Base-by-base conservation (phyloP, 768 basidiomycete species). In the Auricularia sp. region DNA sequence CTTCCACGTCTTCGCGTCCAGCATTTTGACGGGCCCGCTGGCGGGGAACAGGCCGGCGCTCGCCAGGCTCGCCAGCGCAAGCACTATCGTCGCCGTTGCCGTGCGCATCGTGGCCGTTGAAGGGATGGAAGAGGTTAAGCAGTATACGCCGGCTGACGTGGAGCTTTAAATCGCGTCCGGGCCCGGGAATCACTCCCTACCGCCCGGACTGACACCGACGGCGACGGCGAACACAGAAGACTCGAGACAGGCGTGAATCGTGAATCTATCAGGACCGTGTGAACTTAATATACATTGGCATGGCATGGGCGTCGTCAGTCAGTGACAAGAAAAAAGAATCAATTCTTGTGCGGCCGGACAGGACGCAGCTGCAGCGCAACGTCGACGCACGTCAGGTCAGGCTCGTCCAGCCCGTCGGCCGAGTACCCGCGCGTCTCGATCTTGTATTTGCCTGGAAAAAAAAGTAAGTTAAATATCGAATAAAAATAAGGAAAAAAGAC, bases 371-470 rank as follows among this genome's bases (percentile, higher is more conserved):
- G 56, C 56, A 94, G 85, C 64, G 79, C 79, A 56, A 99, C 78
- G 67, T 92, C 76, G 63, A 96, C 75, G 77, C 96, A 98, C 61
- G 92, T 67, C 80, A 96, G 75, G 62, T 87, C 83, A 0, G 87
- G 85, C 0, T 94, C 91, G 0, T 86, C 82, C 29, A 14, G 11
- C 7, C 23, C 56, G 14, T 59, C 56, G 3, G 65, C 81, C 0
- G 89, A 92, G 72, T 81, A 91, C 1, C 85, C 93, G 1, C 76
- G 71, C 16, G 95, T 84, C 34, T 79, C 70, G 58, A 98, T 84
- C 4, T 64, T 73, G 76, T 98, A 97, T 72, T 91, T 95, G 76
- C 93, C 96, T 98, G 69, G 35, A 3, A 29, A 29, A 2, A 29
- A 29, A 3, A 29, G 29, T 29, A 29, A 29, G 29, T 29, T 42